Evolutionary conservation across 768 basidiomycete genomes (phyloP), one percentile per base, ranked within the genome.

Genomic region (Serendipita sp.): DNA sequence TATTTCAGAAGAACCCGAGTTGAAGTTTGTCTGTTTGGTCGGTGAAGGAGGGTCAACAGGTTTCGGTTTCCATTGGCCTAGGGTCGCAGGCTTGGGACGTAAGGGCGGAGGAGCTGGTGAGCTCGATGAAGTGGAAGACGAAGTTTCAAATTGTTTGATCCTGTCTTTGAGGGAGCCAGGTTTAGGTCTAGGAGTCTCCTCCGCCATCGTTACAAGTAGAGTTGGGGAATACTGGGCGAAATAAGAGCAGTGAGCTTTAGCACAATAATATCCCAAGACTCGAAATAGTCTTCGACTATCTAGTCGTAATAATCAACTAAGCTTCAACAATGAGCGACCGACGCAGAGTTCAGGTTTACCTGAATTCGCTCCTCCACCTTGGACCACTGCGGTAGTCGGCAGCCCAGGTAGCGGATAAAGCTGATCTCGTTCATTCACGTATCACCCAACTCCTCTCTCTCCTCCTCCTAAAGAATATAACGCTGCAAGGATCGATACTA

Each of bases 91-190:
- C 71, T 89, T 90, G 5, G 85, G 83, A 41, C 85, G 79, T 41
- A 81, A 76, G 13, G 74, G 77, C 13, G 73, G 72, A 15, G 74
- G 78, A 3, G 76, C 44, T 16, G 63, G 44, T 28, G 46, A 64
- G 18, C 32, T 54, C 13, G 72, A 73, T 23, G 74, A 67, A 8
- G 73, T 63, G 15, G 75, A 46, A 3, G 72, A 35, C 7, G 78
- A 64, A 15, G 75, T 74, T 79, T 92, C 89, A 72, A 92, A 91
- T 11, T 88, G 89, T 13, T 89, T 89, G 74, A 92, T 92, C 71
- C 89, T 83, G 76, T 92, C 90, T 71, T 86, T 84, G 73, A 92
- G 76, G 5, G 90, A 91, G 45, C 88, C 86, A 11, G 80, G 79
- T 72, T 88, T 89, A 30, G 67, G 68, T 34, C 62, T 52, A 30